These are phyloP conservation scores for Hermanozyma aechmeae DNA, from an alignment of 805 yeast genomes.

Conservation along the genomic window DNA sequence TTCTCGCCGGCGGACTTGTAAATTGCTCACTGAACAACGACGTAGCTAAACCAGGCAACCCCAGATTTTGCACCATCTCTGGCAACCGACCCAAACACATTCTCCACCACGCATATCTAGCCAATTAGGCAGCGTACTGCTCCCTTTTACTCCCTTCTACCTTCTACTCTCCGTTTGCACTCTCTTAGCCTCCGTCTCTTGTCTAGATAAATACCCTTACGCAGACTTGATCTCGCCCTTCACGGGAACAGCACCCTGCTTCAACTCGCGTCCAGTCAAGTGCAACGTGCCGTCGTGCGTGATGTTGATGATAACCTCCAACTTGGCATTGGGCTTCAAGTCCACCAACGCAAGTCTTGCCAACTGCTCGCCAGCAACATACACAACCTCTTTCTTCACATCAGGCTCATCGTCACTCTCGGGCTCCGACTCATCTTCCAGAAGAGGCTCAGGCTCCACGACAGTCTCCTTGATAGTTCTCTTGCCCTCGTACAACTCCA, in stretches of 20 bases:
- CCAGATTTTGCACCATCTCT: too few relatives aligned
- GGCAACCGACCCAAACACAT: too few relatives aligned
- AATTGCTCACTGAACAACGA: too few relatives aligned
- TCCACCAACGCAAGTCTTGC: slow-evolving; percentile 73
- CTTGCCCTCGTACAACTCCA: slow-evolving; percentile 80
- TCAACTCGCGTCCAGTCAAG: slow-evolving; percentile 57
- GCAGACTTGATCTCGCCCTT: slow-evolving; percentile 39
- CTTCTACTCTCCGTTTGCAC: too few relatives aligned
- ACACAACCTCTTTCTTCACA: slow-evolving; percentile 63
- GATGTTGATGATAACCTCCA: slow-evolving; percentile 63
- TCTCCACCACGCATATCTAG: too few relatives aligned
- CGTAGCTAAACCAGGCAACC: too few relatives aligned
- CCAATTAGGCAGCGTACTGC: too few relatives aligned
- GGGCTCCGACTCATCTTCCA: slow-evolving; percentile 38
- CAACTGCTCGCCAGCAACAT: slow-evolving; percentile 62
- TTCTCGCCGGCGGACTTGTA: too few relatives aligned
- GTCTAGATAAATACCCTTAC: too few relatives aligned
- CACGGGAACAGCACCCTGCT: slow-evolving; percentile 45
- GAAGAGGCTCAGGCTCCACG: slow-evolving; percentile 56
- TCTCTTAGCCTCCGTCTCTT: too few relatives aligned
- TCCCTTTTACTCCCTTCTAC: too few relatives aligned
- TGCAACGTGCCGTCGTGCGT: slow-evolving; percentile 57
- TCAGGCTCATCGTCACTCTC: slow-evolving; percentile 84
- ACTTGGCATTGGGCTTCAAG: slow-evolving; percentile 50
- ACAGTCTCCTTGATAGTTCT: slow-evolving; percentile 75